These are phyloP conservation scores for Megacollybia marginata DNA, from an alignment of 768 basidiomycete genomes.

Conservation along the genomic window DNA sequence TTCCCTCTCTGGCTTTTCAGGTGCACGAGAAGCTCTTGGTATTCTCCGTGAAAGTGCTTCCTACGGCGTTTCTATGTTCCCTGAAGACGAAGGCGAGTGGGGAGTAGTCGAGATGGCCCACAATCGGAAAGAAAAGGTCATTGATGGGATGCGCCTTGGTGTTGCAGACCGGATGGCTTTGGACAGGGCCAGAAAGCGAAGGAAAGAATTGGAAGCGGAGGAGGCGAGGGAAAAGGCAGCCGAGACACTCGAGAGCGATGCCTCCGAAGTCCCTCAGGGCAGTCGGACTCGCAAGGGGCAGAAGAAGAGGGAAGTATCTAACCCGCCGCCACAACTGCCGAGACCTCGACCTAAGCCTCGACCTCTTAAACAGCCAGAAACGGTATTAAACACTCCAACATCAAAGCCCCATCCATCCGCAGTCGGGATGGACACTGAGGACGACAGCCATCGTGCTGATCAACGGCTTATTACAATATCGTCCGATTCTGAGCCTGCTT, in stretches of 20 bases:
- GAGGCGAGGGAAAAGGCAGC: constrained; percentile 23
- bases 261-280: constrained; percentile 9
- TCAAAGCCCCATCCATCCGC: too few relatives aligned
- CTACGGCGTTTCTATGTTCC: constrained; percentile 85
- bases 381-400: too few relatives aligned
- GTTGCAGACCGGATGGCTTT: constrained; percentile 46
- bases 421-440: too few relatives aligned
- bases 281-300: constrained; percentile 11
- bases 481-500: too few relatives aligned
- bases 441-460: too few relatives aligned
- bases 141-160: constrained; percentile 23
- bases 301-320: constrained; percentile 1
- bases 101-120: constrained; percentile 14
- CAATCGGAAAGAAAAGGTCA: constrained; percentile 9
- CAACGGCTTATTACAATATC: too few relatives aligned
- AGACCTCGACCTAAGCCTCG: constrained; percentile 7
- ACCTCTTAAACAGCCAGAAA: background rate
- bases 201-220: constrained; percentile 43
- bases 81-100: constrained; percentile 43
- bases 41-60: constrained; percentile 70
- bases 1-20: constrained; percentile 30
- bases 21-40: constrained; percentile 37
- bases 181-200: constrained; percentile 44
- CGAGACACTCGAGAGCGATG: constrained; percentile 4
- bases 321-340: constrained; percentile 2